phyloP scores from a whole-genome alignment of 2,329 filamentous ascomycete genomes.

The Drechslerella dactyloides region DNA sequence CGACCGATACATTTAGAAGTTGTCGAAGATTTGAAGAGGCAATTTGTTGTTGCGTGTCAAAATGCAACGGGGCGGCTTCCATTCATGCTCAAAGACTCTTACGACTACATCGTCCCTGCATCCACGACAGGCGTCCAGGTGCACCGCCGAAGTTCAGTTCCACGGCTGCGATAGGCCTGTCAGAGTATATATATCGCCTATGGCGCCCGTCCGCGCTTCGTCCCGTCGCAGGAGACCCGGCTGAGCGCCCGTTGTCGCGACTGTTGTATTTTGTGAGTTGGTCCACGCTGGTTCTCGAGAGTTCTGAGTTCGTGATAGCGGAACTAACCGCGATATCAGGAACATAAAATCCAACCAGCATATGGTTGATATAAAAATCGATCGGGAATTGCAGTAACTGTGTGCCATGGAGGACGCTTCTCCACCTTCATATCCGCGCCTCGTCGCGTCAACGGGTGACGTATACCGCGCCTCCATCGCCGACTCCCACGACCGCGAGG shows the following conservation, averaged over 20 bases:
- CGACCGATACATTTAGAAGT: neutral
- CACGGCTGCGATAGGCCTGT: neutral
- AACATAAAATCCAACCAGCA: neutral
- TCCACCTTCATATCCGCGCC: conserved; percentile 32
- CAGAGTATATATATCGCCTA: neutral
- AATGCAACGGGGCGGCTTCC: conserved; percentile 25
- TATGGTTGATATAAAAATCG: too few species aligned
- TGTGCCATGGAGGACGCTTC: neutral
- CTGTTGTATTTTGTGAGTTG: conserved; percentile 50
- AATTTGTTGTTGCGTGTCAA: conserved; percentile 19
- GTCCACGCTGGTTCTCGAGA: neutral
- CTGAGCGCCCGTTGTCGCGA: neutral
- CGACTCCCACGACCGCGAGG: conserved; percentile 36
- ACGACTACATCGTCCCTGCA: too few species aligned
- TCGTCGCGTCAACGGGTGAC: conserved; percentile 51
- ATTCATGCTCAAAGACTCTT: too few species aligned
- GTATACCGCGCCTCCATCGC: conserved; percentile 48
- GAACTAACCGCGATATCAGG: neutral
- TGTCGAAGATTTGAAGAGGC: too few species aligned
- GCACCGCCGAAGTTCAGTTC: too few species aligned
- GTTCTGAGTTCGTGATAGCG: too few species aligned
- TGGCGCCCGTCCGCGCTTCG: neutral
- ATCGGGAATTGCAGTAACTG: too few species aligned
- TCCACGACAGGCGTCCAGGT: too few species aligned
- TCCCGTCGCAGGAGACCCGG: neutral